Evolutionary conservation across 2,329 filamentous ascomycete genomes (phyloP), one percentile per base, ranked within the genome.

Genomic region (Teratosphaeria pseudoeucalypti): DNA sequence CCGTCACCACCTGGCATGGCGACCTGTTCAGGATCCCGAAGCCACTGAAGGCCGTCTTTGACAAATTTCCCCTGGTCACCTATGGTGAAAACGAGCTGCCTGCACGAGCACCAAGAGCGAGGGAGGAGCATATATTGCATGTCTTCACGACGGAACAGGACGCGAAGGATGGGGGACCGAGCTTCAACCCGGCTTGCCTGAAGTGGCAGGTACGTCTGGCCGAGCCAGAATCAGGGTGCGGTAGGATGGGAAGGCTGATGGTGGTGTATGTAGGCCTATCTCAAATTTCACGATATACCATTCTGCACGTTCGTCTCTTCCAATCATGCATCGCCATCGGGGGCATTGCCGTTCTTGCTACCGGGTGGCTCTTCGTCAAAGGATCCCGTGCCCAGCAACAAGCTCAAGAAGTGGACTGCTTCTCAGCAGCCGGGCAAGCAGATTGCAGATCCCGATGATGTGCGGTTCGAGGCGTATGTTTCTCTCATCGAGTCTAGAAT

Each of bases 241-340:
- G 23, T 9, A 56, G 32, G 12, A 11, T 16, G 37, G 54, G 19
- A 37, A 9, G 52, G 52, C 27, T 43, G 39, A 56, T 23, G 12
- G n/a, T 6, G 39, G n/a, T 57, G 19, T 9, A 26, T 37, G n/a
- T 62, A 95, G 90, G 86, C 91, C 34, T 94, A 90, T 73, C 81
- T 99, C 62, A 89, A 84, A 67, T 89, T 96, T 67, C 82, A 85
- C 56, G 82, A 82, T 49, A 79, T 96, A 60, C 75, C 84, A 4
- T 87, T 92, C 72, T 78, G 78, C 57, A 77, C 87, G 57, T 77
- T 84, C 6, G 76, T 89, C 4, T 95, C 91, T 3, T 95, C 85
- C 67, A 97, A 97, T 74, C 94, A 97, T 77, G 91, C 92, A 57
- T 96, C 92, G 2, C 92, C 92, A 0, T 87, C 86, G 26, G 92